Base-by-base conservation (phyloP, 306 rosid species). In the Acacia melanoxylon region DNA sequence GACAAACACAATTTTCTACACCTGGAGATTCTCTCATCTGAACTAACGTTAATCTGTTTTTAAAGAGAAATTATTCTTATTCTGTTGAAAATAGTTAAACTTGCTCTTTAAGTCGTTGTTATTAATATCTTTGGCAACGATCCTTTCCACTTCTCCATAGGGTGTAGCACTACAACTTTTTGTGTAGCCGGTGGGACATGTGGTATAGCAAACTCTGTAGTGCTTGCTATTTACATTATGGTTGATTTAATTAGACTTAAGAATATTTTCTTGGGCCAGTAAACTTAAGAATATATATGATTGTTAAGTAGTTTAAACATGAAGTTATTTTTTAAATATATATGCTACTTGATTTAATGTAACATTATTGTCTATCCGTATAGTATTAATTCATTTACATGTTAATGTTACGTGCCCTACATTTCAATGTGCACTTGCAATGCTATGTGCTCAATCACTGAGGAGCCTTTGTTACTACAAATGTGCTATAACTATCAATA, bases 11-110 rank as follows among this genome's bases (percentile, higher is more conserved):
- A 70, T 70, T 69, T 62, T 71, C 69, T n/a, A 67, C 49, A 78
- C 58, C 41, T 63, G 70, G 70, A 52, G 31, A 52, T 74, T 72
- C 58, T 69, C 35, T 78, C 58, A 56, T 81, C 68, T 63, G 54
- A 59, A 58, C 49, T 37, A 58, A 20, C 4, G 54, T 58, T 75
- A 3, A 6, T 56, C 65, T 6, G 16, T 37, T 35, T 19, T 5
- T 35, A 56, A 65, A 78, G 40, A 22, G 24, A 74, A 78, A 42
- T 29, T 10, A 46, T 74, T 72, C 85, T 52, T 52, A 8, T 45
- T 75, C 20, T 40, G 27, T 62, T 40, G 42, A 24, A 37, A 56
- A 56, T 58, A 61, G 72, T 52, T 78, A 54, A 35, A 52, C 27
- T 75, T 62, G 67, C 68, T 73, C 33, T 67, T 67, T 6, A 40